A percentile compares a stretch with the other conserved stretches of the same genome.
Conservation (phyloP, 805 yeast species). For the Metschnikowia hibisci region DNA sequence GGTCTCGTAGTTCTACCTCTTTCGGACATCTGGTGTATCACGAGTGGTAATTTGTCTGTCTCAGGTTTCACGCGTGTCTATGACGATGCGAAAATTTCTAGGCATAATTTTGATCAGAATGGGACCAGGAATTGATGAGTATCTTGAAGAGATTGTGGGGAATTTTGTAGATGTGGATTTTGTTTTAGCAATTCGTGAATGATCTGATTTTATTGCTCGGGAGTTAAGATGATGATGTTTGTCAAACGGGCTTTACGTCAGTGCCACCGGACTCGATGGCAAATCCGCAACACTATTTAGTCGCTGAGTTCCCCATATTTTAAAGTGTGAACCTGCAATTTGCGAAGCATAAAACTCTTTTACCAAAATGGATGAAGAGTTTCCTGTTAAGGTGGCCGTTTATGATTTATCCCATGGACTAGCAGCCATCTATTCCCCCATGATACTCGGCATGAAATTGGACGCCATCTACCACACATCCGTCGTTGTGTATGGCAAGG, state of each 20-base stretch:
- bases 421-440: constrained; percentile 48
- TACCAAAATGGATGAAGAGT: constrained; percentile 10
- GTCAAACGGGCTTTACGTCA: neutral
- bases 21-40: constrained; percentile 9
- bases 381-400: constrained; percentile 51
- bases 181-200: no score
- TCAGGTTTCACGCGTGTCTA: no score
- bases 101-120: neutral
- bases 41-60: no score
- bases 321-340: no score
- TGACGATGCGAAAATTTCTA: no score
- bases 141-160: neutral
- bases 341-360: no score
- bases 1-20: constrained; percentile 13
- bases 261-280: constrained; percentile 2
- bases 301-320: neutral
- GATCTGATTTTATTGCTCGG: neutral
- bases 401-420: constrained; percentile 63
- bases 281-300: neutral
- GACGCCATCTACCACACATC: constrained; percentile 70
- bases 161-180: neutral
- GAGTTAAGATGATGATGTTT: neutral
- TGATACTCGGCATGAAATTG: constrained; percentile 47
- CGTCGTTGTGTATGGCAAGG: constrained; percentile 50
- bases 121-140: neutral